Conservation (phyloP, 208 protist genomes). For the Trypanosoma cruzi region DNA sequence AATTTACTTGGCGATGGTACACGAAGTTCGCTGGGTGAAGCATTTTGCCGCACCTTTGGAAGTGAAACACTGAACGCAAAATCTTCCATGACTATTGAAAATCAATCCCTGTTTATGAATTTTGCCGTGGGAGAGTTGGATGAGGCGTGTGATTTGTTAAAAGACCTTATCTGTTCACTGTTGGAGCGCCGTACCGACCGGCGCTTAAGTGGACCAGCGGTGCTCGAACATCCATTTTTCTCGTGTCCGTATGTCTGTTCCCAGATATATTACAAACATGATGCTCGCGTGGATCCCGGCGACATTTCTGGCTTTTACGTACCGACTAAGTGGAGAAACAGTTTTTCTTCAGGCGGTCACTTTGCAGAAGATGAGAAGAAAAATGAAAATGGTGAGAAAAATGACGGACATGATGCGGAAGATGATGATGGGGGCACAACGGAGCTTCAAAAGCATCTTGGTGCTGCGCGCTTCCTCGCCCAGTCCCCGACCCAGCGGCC, state of each 20-base stretch:
- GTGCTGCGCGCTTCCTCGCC: slow-evolving; percentile 18
- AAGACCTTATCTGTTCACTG: slow-evolving; percentile 63
- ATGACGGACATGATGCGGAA: background rate
- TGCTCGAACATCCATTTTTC: slow-evolving; percentile 91
- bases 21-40: background rate
- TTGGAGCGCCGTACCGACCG: slow-evolving; percentile 56
- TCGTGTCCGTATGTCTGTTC: slow-evolving; percentile 72
- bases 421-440: background rate
- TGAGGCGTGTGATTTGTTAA: slow-evolving; percentile 62
- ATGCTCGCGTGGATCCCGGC: background rate
- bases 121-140: slow-evolving; percentile 46
- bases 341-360: background rate
- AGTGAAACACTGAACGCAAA: background rate
- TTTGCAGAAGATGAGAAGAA: background rate
- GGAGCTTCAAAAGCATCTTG: background rate
- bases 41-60: background rate
- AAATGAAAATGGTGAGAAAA: background rate
- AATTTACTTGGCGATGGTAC: background rate
- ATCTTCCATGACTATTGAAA: slow-evolving; percentile 13
- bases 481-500: slow-evolving; percentile 37
- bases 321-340: background rate
- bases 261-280: slow-evolving; percentile 67
- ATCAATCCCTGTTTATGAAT: slow-evolving; percentile 38
- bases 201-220: slow-evolving; percentile 59
- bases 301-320: background rate